Percentiles rank a stretch among this genome's conserved stretches.
Evolutionary conservation across 2,329 filamentous ascomycete genomes (phyloP).

Genomic region (Trichoderma koningii): DNA sequence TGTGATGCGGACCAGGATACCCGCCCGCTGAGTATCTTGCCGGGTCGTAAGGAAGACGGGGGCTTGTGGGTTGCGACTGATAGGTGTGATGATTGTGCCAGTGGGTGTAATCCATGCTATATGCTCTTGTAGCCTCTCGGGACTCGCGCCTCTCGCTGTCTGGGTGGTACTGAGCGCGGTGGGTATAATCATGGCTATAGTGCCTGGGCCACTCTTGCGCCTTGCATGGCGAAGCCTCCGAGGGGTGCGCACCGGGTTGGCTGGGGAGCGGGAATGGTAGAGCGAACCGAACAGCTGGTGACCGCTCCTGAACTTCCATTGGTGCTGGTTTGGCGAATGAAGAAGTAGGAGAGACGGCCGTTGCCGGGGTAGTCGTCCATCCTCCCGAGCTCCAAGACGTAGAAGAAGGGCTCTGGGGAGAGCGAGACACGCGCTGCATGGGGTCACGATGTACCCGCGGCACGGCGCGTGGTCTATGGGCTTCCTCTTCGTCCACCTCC

Average conservation of each 20-base stretch:
- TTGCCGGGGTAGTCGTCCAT: slow-evolving; percentile 39
- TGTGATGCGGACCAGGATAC: slow-evolving; percentile 45
- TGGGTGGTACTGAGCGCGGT: neutral
- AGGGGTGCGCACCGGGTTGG: neutral
- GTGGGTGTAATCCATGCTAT: slow-evolving; percentile 33
- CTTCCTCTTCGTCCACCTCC: slow-evolving; percentile 45
- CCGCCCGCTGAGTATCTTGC: slow-evolving; percentile 46
- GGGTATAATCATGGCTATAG: slow-evolving; percentile 39
- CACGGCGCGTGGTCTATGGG: slow-evolving; percentile 46
- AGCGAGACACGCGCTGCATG: slow-evolving; percentile 30
- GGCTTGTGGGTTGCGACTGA: slow-evolving; percentile 51
- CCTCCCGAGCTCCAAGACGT: slow-evolving; percentile 35
- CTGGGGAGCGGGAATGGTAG: slow-evolving; percentile 43
- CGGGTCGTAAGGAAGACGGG: slow-evolving; percentile 47
- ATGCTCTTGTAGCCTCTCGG: too few species aligned
- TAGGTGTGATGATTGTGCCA: slow-evolving; percentile 39
- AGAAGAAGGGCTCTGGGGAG: slow-evolving; percentile 12
- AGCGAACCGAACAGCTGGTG: slow-evolving; percentile 41
- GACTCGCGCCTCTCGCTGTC: too few species aligned
- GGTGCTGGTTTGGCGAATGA: slow-evolving; percentile 35
- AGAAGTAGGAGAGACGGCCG: neutral
- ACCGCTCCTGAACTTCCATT: slow-evolving; percentile 40
- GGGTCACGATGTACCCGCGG: slow-evolving; percentile 50
- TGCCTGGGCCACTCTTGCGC: neutral
- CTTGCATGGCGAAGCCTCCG: neutral